Base-by-base conservation (phyloP, 2,329 filamentous ascomycete genomes). In the Colletotrichum sp. region DNA sequence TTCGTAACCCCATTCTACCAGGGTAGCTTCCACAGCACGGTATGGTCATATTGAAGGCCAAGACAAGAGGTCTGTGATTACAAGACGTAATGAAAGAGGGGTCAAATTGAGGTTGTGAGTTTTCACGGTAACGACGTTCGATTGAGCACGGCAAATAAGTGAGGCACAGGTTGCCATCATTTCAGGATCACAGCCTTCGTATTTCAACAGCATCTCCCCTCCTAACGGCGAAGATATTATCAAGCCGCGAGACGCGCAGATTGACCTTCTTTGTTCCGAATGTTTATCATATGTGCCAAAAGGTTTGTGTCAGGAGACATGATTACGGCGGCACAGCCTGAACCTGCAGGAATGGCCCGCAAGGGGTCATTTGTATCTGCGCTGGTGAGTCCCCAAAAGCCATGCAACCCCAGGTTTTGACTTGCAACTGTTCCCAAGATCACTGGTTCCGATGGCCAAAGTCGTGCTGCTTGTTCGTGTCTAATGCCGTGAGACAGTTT, bases 61-160 rank as follows among this genome's bases (percentile, higher is more conserved):
- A 52, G 6, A 13, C 1, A 0, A 21, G 43, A 52, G 43, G 43
- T 24, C n/a, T 52, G n/a, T 24, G 10, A 13, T n/a, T 2, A 48
- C 2, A 13, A 6, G 0, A 21, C 12, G 43, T 2, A 8, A 8
- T 52, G 43, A 52, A 52, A 52, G 1, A 52, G 43, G n/a, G 10
- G 0, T 13, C 0, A 52, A 52, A 52, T 0, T 13, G 0, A 24
- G n/a, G 0, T 13, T 52, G 4, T 21, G 43, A 21, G 43, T 1
- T 36, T 36, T 32, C 8, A 1, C 8, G 0, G 43, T 24, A 6
- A 52, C 4, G 43, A 52, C 10, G 6, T 52, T 24, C 43, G 2
- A 21, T 21, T 8, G 6, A 52, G 0, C 6, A 52, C 43, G 1
- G n/a, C 43, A 52, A 52, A 52, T 52, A 0, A 13, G 43, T 13